Evolutionary conservation across 345 rosid genomes (phyloP).

Genomic region (Durio zibethinus): DNA sequence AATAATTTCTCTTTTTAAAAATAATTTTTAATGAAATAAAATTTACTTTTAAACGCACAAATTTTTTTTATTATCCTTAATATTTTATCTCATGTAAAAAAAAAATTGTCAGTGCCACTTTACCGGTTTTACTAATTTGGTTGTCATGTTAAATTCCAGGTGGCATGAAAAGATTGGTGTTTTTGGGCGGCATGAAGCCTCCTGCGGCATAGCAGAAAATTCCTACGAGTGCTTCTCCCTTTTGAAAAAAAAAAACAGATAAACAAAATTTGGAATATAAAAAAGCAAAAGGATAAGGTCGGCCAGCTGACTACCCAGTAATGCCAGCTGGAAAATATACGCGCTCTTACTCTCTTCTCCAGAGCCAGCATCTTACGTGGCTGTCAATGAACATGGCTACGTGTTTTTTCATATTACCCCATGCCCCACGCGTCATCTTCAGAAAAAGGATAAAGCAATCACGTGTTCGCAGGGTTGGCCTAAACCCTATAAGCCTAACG

Average conservation of each 20-base stretch:
- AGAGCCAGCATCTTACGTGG: constrained; percentile 20
- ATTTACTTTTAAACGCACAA: too few relatives aligned
- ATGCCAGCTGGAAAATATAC: constrained; percentile 63
- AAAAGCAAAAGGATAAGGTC: constrained; percentile 65
- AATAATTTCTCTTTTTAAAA: too few relatives aligned
- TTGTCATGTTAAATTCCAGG: neutral
- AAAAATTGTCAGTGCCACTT: too few relatives aligned
- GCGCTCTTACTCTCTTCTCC: constrained; percentile 30
- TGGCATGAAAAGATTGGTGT: neutral
- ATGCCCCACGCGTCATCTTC: constrained; percentile 17
- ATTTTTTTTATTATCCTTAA: too few relatives aligned
- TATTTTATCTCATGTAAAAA: too few relatives aligned
- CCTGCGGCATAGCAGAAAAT: neutral
- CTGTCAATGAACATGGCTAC: neutral
- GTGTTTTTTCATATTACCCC: neutral
- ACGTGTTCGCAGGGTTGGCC: constrained; percentile 5
- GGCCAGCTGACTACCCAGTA: constrained; percentile 46
- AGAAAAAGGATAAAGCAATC: neutral
- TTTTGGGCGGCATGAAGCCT: neutral
- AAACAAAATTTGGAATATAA: constrained; percentile 16
- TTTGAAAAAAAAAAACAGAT: neutral
- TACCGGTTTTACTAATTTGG: neutral
- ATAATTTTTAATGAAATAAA: too few relatives aligned
- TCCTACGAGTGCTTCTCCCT: neutral
- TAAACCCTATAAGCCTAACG: neutral